These are phyloP conservation scores for Hypoxylon rubiginosum DNA, from an alignment of 2,329 filamentous ascomycete genomes.

Conservation along the genomic window DNA sequence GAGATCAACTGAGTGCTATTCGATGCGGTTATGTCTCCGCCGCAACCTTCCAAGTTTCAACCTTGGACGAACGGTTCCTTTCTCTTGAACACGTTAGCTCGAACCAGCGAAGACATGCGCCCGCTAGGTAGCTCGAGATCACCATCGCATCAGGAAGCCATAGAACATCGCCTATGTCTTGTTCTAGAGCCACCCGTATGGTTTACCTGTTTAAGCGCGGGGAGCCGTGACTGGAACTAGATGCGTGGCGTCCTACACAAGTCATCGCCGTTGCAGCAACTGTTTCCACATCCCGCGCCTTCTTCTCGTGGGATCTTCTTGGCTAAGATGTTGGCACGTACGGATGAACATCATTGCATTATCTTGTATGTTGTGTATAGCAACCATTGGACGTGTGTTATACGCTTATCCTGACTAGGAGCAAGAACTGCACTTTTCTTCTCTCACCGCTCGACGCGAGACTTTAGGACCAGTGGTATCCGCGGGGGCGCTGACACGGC, in stretches of 20 bases:
- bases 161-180: neutral
- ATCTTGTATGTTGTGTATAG: slow-evolving; percentile 10
- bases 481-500: neutral
- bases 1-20: slow-evolving; percentile 19
- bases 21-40: slow-evolving; percentile 16
- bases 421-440: slow-evolving; percentile 6
- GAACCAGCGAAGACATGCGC: slow-evolving; percentile 6
- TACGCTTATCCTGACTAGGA: slow-evolving; percentile 7
- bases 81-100: slow-evolving; percentile 13
- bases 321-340: slow-evolving; percentile 18
- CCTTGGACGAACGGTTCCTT: neutral
- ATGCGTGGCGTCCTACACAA: slow-evolving; percentile 21
- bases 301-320: slow-evolving; percentile 10
- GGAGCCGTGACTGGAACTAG: slow-evolving; percentile 24
- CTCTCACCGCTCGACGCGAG: slow-evolving; percentile 2
- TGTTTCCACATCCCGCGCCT: slow-evolving; percentile 20
- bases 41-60: slow-evolving; percentile 6
- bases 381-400: slow-evolving; percentile 6
- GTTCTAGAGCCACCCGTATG: slow-evolving; percentile 9
- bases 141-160: slow-evolving; percentile 5
- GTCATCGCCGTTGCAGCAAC: slow-evolving; percentile 31
- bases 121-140: slow-evolving; percentile 2
- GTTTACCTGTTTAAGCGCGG: slow-evolving; percentile 27
- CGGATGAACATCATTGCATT: slow-evolving; percentile 20
- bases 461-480: slow-evolving; percentile 4